Conservation (phyloP, 2,329 filamentous ascomycete species). For the Trichoderma hamatum region DNA sequence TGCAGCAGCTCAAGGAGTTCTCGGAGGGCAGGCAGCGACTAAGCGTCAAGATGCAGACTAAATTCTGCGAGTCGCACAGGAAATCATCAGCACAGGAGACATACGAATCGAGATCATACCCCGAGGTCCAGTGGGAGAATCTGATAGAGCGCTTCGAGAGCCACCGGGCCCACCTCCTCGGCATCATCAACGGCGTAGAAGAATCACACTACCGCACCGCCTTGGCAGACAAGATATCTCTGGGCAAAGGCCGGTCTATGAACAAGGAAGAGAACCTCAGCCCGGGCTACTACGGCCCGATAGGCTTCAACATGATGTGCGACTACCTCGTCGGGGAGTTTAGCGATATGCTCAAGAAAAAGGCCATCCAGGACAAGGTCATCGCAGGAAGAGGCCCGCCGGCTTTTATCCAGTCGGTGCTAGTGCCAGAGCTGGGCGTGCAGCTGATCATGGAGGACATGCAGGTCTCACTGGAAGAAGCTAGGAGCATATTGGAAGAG, state of each 20-base stretch:
- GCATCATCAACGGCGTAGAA: slow-evolving; percentile 60
- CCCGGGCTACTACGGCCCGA: slow-evolving; percentile 82
- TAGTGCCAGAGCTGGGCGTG: slow-evolving; percentile 72
- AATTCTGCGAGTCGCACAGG: slow-evolving; percentile 68
- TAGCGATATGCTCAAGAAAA: slow-evolving; percentile 60
- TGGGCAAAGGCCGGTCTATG: slow-evolving; percentile 62
- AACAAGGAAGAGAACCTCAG: slow-evolving; percentile 62
- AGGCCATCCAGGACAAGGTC: slow-evolving; percentile 65
- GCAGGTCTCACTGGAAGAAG: slow-evolving; percentile 46
- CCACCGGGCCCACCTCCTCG: slow-evolving; percentile 59
- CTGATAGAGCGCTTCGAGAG: slow-evolving; percentile 61
- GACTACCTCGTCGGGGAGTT: slow-evolving; percentile 67
- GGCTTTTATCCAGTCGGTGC: slow-evolving; percentile 71
- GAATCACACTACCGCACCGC: slow-evolving; percentile 63
- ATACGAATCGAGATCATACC: slow-evolving; percentile 63
- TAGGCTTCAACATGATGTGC: slow-evolving; percentile 72
- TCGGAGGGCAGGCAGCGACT: slow-evolving; percentile 49
- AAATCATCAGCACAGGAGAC: slow-evolving; percentile 53
- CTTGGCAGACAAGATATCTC: slow-evolving; percentile 57
- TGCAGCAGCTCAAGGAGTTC: slow-evolving; percentile 56
- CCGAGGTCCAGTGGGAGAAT: slow-evolving; percentile 67
- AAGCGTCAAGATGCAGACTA: slow-evolving; percentile 60
- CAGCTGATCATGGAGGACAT: slow-evolving; percentile 61
- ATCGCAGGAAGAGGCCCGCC: slow-evolving; percentile 68
- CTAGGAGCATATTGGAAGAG: slow-evolving; percentile 62